Percentiles rank a stretch among this genome's conserved stretches.
phyloP scores from a whole-genome alignment of 2,329 filamentous ascomycete genomes.

The Sporothrix globosa region DNA sequence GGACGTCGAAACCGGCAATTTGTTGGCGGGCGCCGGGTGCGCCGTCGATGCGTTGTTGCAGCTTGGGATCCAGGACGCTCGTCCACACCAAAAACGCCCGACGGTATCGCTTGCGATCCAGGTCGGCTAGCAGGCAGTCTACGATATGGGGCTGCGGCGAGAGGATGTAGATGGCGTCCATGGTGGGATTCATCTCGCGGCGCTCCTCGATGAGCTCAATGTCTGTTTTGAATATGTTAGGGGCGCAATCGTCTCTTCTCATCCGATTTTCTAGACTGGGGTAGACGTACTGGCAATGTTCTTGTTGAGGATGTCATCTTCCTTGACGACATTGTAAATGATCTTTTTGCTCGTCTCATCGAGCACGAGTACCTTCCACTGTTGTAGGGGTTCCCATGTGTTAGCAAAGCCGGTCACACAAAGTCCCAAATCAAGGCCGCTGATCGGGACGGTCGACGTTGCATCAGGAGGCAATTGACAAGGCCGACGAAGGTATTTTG shows the following conservation, averaged over 20 bases:
- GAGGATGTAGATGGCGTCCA: constrained; percentile 93
- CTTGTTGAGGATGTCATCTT: constrained; percentile 96
- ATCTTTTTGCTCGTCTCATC: constrained; percentile 83
- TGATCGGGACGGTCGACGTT: background rate
- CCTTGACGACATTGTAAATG: constrained; percentile 85
- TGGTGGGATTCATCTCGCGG: constrained; percentile 79
- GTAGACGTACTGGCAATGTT: constrained; percentile 82
- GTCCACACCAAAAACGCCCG: constrained; percentile 86
- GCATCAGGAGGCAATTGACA: background rate
- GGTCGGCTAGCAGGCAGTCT: constrained; percentile 90
- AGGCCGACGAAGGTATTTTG: background rate
- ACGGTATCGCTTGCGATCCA: constrained; percentile 81
- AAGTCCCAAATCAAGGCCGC: background rate
- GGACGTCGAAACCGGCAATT: constrained; percentile 77
- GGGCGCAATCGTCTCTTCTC: background rate
- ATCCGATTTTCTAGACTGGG: background rate
- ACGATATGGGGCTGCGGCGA: constrained; percentile 85
- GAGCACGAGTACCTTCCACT: constrained; percentile 97
- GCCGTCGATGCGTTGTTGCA: constrained; percentile 74
- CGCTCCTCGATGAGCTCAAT: constrained; percentile 92
- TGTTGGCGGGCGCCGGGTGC: constrained; percentile 70
- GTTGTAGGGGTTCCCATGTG: constrained; percentile 24
- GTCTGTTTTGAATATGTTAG: constrained; percentile 56
- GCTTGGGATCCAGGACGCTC: constrained; percentile 67
- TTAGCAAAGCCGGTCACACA: background rate